A percentile compares a stretch with the other conserved stretches of the same genome.
Conservation (phyloP, 805 yeast genomes). For the Wickerhamomyces subpelliculosus region DNA sequence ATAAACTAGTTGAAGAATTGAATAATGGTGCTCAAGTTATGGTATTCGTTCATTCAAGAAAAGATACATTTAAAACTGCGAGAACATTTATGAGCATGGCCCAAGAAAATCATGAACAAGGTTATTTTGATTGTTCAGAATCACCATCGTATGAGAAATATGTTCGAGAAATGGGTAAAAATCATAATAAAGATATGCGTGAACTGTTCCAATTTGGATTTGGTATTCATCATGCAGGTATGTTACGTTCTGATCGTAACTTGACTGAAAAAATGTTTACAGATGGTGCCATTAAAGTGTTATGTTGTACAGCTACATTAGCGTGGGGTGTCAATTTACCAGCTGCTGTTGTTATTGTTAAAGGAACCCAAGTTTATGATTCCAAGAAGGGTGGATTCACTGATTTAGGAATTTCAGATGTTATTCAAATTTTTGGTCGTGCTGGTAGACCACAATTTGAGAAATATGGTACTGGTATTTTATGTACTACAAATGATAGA, state of each 20-base stretch:
- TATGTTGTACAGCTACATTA: slow-evolving; percentile 93
- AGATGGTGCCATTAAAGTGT: slow-evolving; percentile 77
- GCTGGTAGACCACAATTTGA: slow-evolving; percentile 99
- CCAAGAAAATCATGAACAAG: slow-evolving; percentile 47
- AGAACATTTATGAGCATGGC: slow-evolving; percentile 66
- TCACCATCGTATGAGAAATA: slow-evolving; percentile 36
- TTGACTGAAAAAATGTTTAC: slow-evolving; percentile 82
- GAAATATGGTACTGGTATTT: slow-evolving; percentile 83
- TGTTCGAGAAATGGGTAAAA: slow-evolving; percentile 60
- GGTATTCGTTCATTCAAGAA: slow-evolving; percentile 95
- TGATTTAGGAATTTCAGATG: slow-evolving; percentile 93
- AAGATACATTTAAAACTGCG: slow-evolving; percentile 85
- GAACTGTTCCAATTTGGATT: slow-evolving; percentile 79
- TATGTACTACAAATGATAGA: slow-evolving; percentile 76
- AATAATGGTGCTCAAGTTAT: slow-evolving; percentile 78
- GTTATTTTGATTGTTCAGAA: slow-evolving; percentile 50
- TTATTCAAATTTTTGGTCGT: slow-evolving; percentile 96
- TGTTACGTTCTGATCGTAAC: slow-evolving; percentile 86
- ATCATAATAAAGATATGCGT: slow-evolving; percentile 68
- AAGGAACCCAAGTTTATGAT: slow-evolving; percentile 95
- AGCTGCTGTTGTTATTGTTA: slow-evolving; percentile 93
- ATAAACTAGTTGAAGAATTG: slow-evolving; percentile 63
- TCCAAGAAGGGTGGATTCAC: slow-evolving; percentile 91
- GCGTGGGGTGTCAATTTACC: slow-evolving; percentile 99
- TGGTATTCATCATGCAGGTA: slow-evolving; percentile 97